phyloP scores from a whole-genome alignment of 2,329 filamentous ascomycete species.

The Fusarium zealandicum region DNA sequence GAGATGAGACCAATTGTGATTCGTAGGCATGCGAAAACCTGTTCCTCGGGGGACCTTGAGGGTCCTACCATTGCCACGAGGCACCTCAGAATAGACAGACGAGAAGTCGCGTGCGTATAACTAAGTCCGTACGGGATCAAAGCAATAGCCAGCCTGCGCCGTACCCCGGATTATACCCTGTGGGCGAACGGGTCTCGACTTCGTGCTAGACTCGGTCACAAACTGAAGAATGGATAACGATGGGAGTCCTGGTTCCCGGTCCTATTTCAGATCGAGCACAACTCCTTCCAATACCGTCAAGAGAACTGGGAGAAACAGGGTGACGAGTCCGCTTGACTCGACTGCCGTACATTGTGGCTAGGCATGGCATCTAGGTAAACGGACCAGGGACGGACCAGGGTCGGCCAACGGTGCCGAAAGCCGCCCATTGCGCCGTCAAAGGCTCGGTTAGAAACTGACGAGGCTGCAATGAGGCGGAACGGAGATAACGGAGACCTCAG shows the following conservation, averaged over 20 bases:
- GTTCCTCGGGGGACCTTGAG: neutral
- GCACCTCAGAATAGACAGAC: neutral
- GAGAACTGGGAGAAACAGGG: slow-evolving; percentile 15
- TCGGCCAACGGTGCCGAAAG: slow-evolving; percentile 14
- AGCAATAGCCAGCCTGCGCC: neutral
- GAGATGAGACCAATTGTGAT: neutral
- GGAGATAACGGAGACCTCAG: slow-evolving; percentile 24
- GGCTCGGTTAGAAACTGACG: slow-evolving; percentile 30
- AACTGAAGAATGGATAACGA: neutral
- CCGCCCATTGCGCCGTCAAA: slow-evolving; percentile 13
- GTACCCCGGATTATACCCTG: neutral
- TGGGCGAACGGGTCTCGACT: neutral
- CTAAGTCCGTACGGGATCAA: neutral
- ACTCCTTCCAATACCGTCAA: slow-evolving; percentile 1
- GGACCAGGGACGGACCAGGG: slow-evolving; percentile 1
- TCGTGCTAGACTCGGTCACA: neutral
- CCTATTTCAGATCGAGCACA: slow-evolving; percentile 2
- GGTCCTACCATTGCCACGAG: neutral
- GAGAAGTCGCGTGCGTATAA: slow-evolving; percentile 1
- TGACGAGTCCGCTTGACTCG: slow-evolving; percentile 4
- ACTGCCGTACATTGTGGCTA: slow-evolving; percentile 7
- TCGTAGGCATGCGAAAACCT: slow-evolving; percentile 8
- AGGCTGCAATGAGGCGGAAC: slow-evolving; percentile 15
- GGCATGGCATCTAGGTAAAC: slow-evolving; percentile 8
- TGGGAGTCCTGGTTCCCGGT: neutral